Conservation (phyloP, 2,329 filamentous ascomycete species). For the Penicillium paneum region DNA sequence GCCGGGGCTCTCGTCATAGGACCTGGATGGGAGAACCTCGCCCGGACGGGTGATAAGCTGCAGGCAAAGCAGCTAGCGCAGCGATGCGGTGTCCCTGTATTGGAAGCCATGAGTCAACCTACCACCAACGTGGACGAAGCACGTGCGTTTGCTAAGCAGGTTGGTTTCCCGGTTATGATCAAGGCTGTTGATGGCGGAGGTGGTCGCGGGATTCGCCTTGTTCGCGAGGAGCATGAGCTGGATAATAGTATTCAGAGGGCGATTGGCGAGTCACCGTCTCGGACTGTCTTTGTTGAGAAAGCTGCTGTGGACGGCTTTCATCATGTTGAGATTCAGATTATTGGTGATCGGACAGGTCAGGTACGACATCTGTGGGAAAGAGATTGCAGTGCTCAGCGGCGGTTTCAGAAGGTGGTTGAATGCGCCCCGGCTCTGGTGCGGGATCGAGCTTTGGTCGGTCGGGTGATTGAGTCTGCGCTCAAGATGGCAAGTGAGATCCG, state of each 20-base stretch:
- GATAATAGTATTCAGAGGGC: slow-evolving; percentile 49
- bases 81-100: slow-evolving; percentile 52
- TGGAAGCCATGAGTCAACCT: slow-evolving; percentile 48
- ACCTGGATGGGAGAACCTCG: slow-evolving; percentile 57
- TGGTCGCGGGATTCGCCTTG: slow-evolving; percentile 58
- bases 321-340: slow-evolving; percentile 60
- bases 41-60: slow-evolving; percentile 56
- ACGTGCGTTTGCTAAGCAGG: slow-evolving; percentile 56
- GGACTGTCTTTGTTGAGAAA: slow-evolving; percentile 58
- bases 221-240: slow-evolving; percentile 46
- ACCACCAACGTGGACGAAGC: slow-evolving; percentile 46
- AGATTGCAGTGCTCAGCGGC: slow-evolving; percentile 59
- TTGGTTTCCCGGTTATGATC: slow-evolving; percentile 57
- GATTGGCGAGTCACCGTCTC: slow-evolving; percentile 57
- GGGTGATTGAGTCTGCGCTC: slow-evolving; percentile 54
- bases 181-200: slow-evolving; percentile 65
- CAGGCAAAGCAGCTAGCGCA: slow-evolving; percentile 52
- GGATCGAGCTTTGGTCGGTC: slow-evolving; percentile 47
- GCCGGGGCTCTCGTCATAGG: slow-evolving; percentile 51
- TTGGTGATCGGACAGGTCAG: slow-evolving; percentile 54
- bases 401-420: slow-evolving; percentile 62
- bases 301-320: slow-evolving; percentile 60
- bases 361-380: slow-evolving; percentile 59
- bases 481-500: slow-evolving; percentile 42
- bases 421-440: slow-evolving; percentile 53